Base-by-base conservation (phyloP, 495 filamentous ascomycete species). In the Usnea hakonensis region DNA sequence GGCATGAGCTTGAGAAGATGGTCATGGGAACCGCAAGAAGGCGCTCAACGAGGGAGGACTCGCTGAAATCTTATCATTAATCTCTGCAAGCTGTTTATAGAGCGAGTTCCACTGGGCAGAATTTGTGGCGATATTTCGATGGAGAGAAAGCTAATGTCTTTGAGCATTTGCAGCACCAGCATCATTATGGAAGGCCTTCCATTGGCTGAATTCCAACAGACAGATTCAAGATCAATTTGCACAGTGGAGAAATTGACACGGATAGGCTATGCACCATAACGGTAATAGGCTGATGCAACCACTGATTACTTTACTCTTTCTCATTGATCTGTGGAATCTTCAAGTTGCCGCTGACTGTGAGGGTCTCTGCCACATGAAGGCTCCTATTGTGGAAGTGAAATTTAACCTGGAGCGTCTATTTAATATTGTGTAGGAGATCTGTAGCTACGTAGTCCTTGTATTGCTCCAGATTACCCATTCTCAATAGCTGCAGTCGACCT, bases 321-420 rank as follows among this genome's bases (percentile, higher is more conserved):
- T 23, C 21, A 50, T 50, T 23, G 21, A 50, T 50, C 26, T 50
- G 26, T 23, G 21, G 26, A 50, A 7, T 50, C 46, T 50, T 23
- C 46, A 16, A 50, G 46, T 8, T 50, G 26, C 26, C 26, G 46
- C 9, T 23, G 46, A 23, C 46, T 50, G 46, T n/a, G 17, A n/a
- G 26, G 46, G 46, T 8, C 46, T 50, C 46, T 50, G 46, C 9
- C 46, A 50, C 26, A 50, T 50, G 46, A 50, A 50, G 46, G 46
- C 46, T 50, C 10, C 11, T 50, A 13, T 50, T 50, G 46, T 50
- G 17, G 19, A 50, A 50, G 46, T n/a, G 46, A 50, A 16, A 23
- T n/a, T 50, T 13, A 23, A 50, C 46, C 46, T 50, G 21, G 46
- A 11, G 46, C 46, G 46, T 50, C 46, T 23, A 23, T 23, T 50